phyloP scores from a whole-genome alignment of 2,329 filamentous ascomycete genomes.

The Colletotrichum orbiculare region DNA sequence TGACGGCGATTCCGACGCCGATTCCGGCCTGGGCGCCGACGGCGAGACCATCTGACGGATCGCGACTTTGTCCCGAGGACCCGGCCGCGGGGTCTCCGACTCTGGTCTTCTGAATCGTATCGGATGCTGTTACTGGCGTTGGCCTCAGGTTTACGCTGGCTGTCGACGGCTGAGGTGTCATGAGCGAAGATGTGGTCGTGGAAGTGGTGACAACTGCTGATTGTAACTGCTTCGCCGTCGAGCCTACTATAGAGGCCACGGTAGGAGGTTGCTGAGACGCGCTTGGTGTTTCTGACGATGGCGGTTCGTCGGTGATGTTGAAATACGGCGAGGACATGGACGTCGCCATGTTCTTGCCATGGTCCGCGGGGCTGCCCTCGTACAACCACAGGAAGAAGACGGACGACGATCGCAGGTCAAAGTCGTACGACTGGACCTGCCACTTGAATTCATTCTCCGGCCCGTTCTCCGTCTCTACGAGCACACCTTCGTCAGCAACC shows the following conservation, averaged over 20 bases:
- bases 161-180: background rate
- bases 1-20: conserved; percentile 1
- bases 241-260: background rate
- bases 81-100: background rate
- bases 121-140: too few species aligned
- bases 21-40: conserved; percentile 20
- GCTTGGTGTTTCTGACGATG: background rate
- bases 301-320: conserved; percentile 39
- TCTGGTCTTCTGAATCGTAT: background rate
- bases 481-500: too few species aligned
- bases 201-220: background rate
- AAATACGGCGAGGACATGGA: conserved; percentile 31
- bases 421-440: conserved; percentile 34
- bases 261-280: background rate
- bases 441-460: conserved; percentile 34
- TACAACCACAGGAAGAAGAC: conserved; percentile 41
- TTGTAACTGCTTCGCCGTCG: background rate
- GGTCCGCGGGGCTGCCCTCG: conserved; percentile 30
- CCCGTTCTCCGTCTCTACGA: conserved; percentile 27
- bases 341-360: conserved; percentile 11
- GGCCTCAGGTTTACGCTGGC: background rate
- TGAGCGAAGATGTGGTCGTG: fast-evolving
- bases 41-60: background rate
- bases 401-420: conserved; percentile 34
- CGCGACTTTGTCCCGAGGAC: background rate